phyloP scores from a whole-genome alignment of 2,329 filamentous ascomycete genomes.

The Fusarium gaditjirri region DNA sequence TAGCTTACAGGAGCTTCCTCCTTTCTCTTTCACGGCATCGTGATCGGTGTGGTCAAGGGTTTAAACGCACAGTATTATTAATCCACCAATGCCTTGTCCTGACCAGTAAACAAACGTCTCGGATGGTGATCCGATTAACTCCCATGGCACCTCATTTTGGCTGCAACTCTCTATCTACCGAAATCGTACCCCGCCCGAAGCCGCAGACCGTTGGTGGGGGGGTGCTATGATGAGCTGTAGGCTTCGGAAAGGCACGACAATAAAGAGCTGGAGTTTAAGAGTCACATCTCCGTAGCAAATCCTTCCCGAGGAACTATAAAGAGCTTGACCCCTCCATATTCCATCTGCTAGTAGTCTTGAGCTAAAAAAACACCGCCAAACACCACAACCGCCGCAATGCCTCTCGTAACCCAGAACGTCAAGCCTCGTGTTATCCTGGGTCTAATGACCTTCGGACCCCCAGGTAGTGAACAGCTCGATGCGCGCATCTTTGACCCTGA shows the following conservation, averaged over 20 bases:
- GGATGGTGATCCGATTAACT: constrained; percentile 1
- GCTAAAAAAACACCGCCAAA: neutral
- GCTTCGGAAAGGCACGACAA: constrained; percentile 12
- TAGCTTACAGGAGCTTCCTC: neutral
- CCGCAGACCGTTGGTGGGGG: constrained; percentile 26
- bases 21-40: neutral
- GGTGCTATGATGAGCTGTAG: constrained; percentile 11
- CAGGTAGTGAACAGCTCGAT: constrained; percentile 62
- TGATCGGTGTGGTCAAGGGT: neutral
- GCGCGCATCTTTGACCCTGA: constrained; percentile 75
- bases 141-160: constrained; percentile 1
- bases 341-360: neutral
- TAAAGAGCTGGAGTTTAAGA: constrained; percentile 37
- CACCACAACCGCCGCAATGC: constrained; percentile 51
- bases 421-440: constrained; percentile 82
- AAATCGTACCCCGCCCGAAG: constrained; percentile 28
- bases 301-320: constrained; percentile 15
- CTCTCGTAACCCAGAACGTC: constrained; percentile 55
- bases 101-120: neutral
- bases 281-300: constrained; percentile 28
- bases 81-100: neutral
- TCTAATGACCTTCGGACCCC: constrained; percentile 85
- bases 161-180: neutral
- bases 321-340: neutral
- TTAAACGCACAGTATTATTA: neutral